phyloP scores from a whole-genome alignment of 2,329 filamentous ascomycete species.

The Beauveria varroae region DNA sequence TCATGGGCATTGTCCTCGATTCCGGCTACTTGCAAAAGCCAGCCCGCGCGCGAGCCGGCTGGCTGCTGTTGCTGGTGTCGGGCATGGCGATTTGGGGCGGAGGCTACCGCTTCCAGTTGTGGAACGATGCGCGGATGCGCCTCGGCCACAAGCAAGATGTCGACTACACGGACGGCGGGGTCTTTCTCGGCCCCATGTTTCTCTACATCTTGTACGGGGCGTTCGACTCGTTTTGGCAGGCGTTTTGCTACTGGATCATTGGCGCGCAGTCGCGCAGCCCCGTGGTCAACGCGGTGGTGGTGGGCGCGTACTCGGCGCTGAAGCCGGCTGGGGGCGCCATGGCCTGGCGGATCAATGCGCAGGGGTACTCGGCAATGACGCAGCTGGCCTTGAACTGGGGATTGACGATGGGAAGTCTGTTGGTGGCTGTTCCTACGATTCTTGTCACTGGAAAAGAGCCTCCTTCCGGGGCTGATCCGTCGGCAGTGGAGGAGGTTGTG shows the following conservation, averaged over 20 bases:
- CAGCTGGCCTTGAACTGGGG: neutral
- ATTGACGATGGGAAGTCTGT: neutral
- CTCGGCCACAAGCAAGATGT: constrained; percentile 15
- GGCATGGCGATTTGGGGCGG: constrained; percentile 49
- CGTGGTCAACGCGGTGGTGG: constrained; percentile 84
- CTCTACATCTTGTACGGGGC: constrained; percentile 87
- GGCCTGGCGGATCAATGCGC: constrained; percentile 46
- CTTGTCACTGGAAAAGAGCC: neutral
- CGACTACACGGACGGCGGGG: constrained; percentile 28
- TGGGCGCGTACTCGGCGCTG: constrained; percentile 78
- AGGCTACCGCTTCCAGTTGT: constrained; percentile 57
- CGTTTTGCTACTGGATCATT: constrained; percentile 75
- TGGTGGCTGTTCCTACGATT: neutral
- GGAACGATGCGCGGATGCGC: constrained; percentile 36
- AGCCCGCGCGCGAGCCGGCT: constrained; percentile 50
- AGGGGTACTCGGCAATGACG: neutral
- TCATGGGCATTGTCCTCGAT: constrained; percentile 69
- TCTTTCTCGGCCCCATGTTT: constrained; percentile 70
- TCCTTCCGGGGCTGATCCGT: neutral
- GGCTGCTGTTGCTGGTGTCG: constrained; percentile 30
- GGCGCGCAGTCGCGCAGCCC: constrained; percentile 43
- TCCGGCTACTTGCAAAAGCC: constrained; percentile 34
- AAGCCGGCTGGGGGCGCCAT: constrained; percentile 78
- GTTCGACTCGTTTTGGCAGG: constrained; percentile 87
- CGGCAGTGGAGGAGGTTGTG: neutral